phyloP scores from a whole-genome alignment of 2,329 filamentous ascomycete genomes.

The Clarireedia hainanense region DNA sequence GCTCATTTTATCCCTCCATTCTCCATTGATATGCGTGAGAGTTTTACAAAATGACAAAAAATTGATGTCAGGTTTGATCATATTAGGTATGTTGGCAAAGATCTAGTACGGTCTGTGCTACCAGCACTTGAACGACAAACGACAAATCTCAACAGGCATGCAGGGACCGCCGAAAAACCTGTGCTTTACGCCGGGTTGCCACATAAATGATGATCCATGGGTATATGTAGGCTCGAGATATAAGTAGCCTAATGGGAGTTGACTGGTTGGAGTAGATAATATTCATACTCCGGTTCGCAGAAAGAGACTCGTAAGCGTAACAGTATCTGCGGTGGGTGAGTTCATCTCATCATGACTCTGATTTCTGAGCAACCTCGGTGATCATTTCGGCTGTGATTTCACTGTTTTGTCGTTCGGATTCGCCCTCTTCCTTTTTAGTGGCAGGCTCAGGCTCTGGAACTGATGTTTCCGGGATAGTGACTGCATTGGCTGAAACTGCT shows the following conservation, averaged over 20 bases:
- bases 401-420: conserved; percentile 21
- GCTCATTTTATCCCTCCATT: background rate
- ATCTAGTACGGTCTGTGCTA: no score
- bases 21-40: background rate
- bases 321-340: background rate
- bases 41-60: background rate
- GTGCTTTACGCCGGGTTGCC: no score
- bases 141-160: no score
- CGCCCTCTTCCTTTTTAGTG: conserved; percentile 28
- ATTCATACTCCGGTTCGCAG: background rate
- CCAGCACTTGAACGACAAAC: no score
- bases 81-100: no score
- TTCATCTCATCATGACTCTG: conserved; percentile 3
- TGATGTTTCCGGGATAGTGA: conserved; percentile 25
- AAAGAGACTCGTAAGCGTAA: background rate
- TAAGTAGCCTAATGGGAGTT: background rate
- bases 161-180: background rate
- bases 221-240: background rate
- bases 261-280: background rate
- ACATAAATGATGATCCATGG: background rate
- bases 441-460: conserved; percentile 26
- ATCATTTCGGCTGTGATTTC: conserved; percentile 23
- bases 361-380: conserved; percentile 9
- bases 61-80: background rate
- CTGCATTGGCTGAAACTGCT: conserved; percentile 4